These are phyloP conservation scores for Neurospora sp. DNA, from an alignment of 2,329 filamentous ascomycete genomes.

Conservation along the genomic window DNA sequence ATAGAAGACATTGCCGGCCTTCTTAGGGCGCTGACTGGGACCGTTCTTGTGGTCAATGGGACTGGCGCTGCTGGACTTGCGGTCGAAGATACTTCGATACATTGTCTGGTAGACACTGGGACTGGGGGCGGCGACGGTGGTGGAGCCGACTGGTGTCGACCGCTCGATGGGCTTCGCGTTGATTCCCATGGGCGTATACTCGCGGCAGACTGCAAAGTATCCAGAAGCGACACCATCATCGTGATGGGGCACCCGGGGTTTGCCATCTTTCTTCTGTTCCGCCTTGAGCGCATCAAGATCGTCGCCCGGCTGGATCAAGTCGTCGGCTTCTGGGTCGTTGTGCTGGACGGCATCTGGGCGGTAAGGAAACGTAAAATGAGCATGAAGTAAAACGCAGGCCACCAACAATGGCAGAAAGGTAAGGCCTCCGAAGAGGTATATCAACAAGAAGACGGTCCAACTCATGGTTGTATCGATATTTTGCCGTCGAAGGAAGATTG, in stretches of 20 bases:
- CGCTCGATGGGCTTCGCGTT: constrained; percentile 89
- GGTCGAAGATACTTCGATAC: constrained; percentile 92
- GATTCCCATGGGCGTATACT: constrained; percentile 84
- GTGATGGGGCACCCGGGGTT: constrained; percentile 38
- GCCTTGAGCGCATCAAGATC: constrained; percentile 54
- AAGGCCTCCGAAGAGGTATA: constrained; percentile 78
- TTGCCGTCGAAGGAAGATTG: not conserved
- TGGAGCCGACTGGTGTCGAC: constrained; percentile 65
- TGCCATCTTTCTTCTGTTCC: constrained; percentile 50
- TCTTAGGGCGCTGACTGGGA: constrained; percentile 45
- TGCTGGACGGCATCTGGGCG: constrained; percentile 28
- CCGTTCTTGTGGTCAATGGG: constrained; percentile 38
- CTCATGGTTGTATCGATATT: constrained; percentile 30
- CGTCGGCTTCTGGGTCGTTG: constrained; percentile 24
- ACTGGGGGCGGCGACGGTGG: constrained; percentile 66
- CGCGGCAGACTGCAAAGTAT: constrained; percentile 90
- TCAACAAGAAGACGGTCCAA: constrained; percentile 52
- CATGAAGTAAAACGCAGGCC: constrained; percentile 49
- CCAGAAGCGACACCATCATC: constrained; percentile 75
- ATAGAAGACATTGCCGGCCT: constrained; percentile 82
- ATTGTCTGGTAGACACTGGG: constrained; percentile 96
- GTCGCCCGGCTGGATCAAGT: constrained; percentile 49
- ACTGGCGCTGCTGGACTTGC: constrained; percentile 42
- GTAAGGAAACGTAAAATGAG: constrained; percentile 57
- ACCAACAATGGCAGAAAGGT: constrained; percentile 75